Conservation (phyloP, 345 rosid species). For the Brassica cretica region DNA sequence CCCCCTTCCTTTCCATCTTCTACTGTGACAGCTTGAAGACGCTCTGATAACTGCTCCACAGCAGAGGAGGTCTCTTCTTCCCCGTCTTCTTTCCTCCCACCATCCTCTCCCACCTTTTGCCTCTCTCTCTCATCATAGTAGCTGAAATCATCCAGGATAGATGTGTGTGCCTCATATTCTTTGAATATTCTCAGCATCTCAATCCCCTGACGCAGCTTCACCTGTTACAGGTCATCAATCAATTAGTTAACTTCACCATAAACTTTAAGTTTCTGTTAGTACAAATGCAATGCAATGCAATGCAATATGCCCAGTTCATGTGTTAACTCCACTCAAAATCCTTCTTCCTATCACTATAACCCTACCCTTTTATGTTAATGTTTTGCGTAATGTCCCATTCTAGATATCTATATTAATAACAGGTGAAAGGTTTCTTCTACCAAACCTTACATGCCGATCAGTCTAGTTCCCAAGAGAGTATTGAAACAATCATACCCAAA, state of each 20-base stretch:
- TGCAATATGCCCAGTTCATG: background rate
- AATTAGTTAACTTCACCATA: slow-evolving; percentile 3
- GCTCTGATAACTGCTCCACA: slow-evolving; percentile 48
- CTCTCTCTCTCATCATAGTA: slow-evolving; percentile 64
- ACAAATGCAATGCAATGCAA: background rate
- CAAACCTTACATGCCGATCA: background rate
- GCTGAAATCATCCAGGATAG: slow-evolving; percentile 64
- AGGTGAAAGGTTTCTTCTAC: background rate
- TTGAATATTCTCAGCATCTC: slow-evolving; percentile 75
- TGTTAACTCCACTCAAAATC: background rate
- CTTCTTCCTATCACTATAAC: background rate
- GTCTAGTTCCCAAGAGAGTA: background rate
- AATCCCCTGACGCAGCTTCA: slow-evolving; percentile 60
- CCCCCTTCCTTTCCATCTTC: slow-evolving; percentile 32
- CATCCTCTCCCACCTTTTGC: slow-evolving; percentile 17
- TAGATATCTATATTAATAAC: background rate
- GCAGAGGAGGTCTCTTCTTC: slow-evolving; percentile 38
- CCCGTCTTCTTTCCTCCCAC: slow-evolving; percentile 11
- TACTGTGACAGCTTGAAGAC: slow-evolving; percentile 41
- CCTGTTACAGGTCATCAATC: slow-evolving; percentile 41
- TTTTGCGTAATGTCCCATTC: slow-evolving; percentile 1
- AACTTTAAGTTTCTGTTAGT: background rate
- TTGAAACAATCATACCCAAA: background rate
- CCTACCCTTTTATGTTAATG: background rate
- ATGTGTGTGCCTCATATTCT: slow-evolving; percentile 53